Evolutionary conservation across 164 flowering plant genomes (phyloP), one percentile per base, ranked within the genome.

Genomic region (Berberis thunbergii): DNA sequence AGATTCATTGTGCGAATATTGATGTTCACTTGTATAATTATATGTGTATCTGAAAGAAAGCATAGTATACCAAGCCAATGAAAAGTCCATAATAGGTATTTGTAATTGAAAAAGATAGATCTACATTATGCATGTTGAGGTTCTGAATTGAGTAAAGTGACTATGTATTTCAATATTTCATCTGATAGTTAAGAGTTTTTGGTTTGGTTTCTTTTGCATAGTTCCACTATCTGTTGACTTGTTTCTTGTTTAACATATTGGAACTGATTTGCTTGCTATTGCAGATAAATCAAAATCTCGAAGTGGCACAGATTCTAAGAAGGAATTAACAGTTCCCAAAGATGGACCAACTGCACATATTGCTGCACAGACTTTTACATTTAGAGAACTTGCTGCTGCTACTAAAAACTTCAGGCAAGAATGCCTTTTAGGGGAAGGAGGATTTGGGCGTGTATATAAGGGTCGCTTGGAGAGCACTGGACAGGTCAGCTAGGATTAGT

Each of bases 361-460:
- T 69, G 85, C 93, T 64, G 93, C 91, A 40, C 89, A 86, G 59
- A 86, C 87, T 43, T 89, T 89, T 81, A 80, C 91, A n/a, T 89
- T 87, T 64, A 70, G 84, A 48, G 94, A 87, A 75, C 89, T 89
- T 72, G 96, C 91, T 43, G 71, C 88, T 42, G 88, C 94, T 43
- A 89, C 96, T 11, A 78, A 89, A 75, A 87, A 86, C 72, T 89
- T 89, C 59, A 80, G 83, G 72, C 83, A 81, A 50, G 96, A 89
- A 62, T 79, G 75, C 73, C 78, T 87, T 26, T 26, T 26, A 26
- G 26, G 26, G 26, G 26, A 26, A 26, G 26, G 26, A 26, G 26
- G 26, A 26, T 57, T 60, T 75, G 96, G 96, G 49, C 86, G 87
- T 56, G 96, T 89, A 54, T 89, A 89, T 70, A 89, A 84, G 70